Percentiles rank a stretch among this genome's conserved stretches.
phyloP scores from a whole-genome alignment of 2,329 filamentous ascomycete species.

The Xylariaceae sp. region DNA sequence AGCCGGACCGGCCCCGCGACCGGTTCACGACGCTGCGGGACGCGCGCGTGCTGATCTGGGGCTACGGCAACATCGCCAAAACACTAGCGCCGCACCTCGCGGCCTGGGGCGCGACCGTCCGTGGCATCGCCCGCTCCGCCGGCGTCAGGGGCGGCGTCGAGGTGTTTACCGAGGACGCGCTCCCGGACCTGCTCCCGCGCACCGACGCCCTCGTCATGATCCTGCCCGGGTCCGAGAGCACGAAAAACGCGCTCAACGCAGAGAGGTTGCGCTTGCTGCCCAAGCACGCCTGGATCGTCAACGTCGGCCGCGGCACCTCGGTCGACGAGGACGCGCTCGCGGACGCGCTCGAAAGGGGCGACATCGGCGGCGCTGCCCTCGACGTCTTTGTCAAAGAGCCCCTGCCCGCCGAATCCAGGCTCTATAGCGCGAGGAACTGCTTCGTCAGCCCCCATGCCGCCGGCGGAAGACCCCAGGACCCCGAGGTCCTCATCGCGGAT shows the following conservation, averaged over 20 bases:
- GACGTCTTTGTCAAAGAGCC: conserved; percentile 41
- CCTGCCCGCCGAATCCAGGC: conserved; percentile 33
- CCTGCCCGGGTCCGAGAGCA: conserved; percentile 53
- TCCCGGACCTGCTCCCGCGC: conserved; percentile 47
- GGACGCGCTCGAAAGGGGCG: conserved; percentile 37
- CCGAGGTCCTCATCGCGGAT: conserved; percentile 53
- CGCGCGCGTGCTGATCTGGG: conserved; percentile 56
- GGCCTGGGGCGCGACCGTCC: conserved; percentile 52
- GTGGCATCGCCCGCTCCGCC: conserved; percentile 49
- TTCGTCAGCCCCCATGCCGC: conserved; percentile 54
- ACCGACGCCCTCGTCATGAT: conserved; percentile 66
- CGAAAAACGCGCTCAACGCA: conserved; percentile 48
- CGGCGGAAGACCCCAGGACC: conserved; percentile 55
- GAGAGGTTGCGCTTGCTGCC: conserved; percentile 49
- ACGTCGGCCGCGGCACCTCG: conserved; percentile 45
- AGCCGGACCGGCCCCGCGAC: conserved; percentile 51
- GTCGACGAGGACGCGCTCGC: conserved; percentile 46
- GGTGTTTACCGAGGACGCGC: conserved; percentile 49
- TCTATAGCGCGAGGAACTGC: conserved; percentile 48
- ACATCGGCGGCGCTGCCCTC: conserved; percentile 44
- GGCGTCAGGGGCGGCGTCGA: conserved; percentile 56
- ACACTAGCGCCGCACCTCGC: conserved; percentile 49
- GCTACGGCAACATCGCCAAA: conserved; percentile 63
- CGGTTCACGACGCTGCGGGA: conserved; percentile 55
- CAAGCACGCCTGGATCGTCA: conserved; percentile 51